Evolutionary conservation across 345 rosid genomes (phyloP), one percentile per base, ranked within the genome.

Genomic region (Sisymbrium altissimum): DNA sequence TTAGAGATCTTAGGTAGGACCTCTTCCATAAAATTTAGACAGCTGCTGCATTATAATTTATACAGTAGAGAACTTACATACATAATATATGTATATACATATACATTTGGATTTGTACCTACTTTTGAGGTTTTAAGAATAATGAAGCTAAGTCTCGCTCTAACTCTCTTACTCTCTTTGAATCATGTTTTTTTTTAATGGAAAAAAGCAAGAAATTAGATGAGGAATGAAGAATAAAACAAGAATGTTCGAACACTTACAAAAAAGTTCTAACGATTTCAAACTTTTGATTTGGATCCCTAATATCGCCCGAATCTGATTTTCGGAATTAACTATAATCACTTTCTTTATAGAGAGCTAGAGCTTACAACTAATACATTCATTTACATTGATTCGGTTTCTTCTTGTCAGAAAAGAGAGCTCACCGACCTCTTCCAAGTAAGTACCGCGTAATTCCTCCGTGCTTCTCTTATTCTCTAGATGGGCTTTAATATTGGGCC

Each of bases 1-100:
- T 17, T 77, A 71, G 80, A 8, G 15, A 58, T 32, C 3, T 1
- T 57, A 71, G 80, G 5, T 58, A 57, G 76, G 76, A 55, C 61
- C 67, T 70, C 60, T 19, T 38, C 72, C 72, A 15, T 48, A 49
- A 12, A 40, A 64, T 11, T 30, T 64, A 44, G 66, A 55, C 18
- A 64, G 45, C 11, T 55, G 45, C 19, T 45, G n/a, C 40, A 58
- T 9, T 23, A 50, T 23, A 23, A 23, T 23, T 23, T 23, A 27
- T 53, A 54, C 40, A 50, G 15, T 66, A 74, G 19, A 66, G 9
- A 17, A 23, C 6, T 48, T 38, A 27, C 48, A 40, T 23, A n/a
- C n/a, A n/a, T n/a, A n/a, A n/a, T n/a, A 55, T 11, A 36, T 40
- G 12, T 54, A 52, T 38, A 38, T 32, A 17, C 25, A 45, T 30